phyloP scores from a whole-genome alignment of 2,329 filamentous ascomycete species.

The Bipolaris sorokiniana region DNA sequence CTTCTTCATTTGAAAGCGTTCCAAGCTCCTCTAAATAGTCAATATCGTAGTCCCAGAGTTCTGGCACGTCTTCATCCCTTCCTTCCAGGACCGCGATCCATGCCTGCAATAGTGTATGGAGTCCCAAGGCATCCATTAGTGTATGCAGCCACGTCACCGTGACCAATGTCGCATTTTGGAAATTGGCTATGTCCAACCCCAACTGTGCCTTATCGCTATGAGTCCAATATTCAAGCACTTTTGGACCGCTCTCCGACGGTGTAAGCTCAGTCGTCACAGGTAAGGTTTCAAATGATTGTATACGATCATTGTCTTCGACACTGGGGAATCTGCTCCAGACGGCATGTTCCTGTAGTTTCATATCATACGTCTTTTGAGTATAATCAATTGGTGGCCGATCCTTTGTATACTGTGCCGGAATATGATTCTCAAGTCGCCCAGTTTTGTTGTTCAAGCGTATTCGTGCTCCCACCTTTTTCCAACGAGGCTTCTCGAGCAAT shows the following conservation, averaged over 20 bases:
- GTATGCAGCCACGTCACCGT: constrained; percentile 33
- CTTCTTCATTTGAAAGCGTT: constrained; percentile 3
- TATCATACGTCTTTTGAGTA: constrained; percentile 47
- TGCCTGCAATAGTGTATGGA: constrained; percentile 22
- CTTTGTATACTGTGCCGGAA: constrained; percentile 47
- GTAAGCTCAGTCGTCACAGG: constrained; percentile 9
- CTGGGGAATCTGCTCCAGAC: constrained; percentile 49
- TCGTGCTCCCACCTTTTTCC: constrained; percentile 57
- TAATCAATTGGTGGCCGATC: constrained; percentile 53
- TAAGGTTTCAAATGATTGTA: constrained; percentile 10
- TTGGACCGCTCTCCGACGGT: constrained; percentile 9
- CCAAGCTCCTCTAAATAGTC: constrained; percentile 29
- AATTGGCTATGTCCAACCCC: constrained; percentile 27
- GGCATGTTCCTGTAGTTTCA: constrained; percentile 52
- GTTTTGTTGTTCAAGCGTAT: constrained; percentile 47
- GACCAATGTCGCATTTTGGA: constrained; percentile 32
- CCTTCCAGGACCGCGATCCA: constrained; percentile 35
- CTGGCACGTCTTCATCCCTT: constrained; percentile 24
- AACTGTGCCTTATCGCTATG: constrained; percentile 30
- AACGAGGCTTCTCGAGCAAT: constrained; percentile 54
- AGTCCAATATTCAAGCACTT: constrained; percentile 25
- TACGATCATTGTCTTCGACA: constrained; percentile 5
- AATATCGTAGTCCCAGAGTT: constrained; percentile 27
- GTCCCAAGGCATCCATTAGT: constrained; percentile 31
- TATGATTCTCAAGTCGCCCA: constrained; percentile 51